These are phyloP conservation scores for Cadophora sp. DNA, from an alignment of 2,329 filamentous ascomycete genomes.

Conservation along the genomic window DNA sequence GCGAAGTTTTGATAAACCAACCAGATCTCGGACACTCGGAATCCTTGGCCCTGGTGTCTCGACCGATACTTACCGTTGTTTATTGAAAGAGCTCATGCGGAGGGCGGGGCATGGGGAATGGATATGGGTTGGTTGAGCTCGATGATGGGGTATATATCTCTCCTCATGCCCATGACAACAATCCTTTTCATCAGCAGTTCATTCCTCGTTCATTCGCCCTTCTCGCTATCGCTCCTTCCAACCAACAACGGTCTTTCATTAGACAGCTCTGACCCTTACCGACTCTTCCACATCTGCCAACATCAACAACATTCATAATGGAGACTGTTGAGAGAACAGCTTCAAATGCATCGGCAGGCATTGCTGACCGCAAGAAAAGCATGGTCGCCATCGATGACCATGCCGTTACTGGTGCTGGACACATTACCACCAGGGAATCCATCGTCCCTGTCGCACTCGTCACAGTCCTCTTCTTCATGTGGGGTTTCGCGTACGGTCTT, in stretches of 20 bases:
- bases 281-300: neutral
- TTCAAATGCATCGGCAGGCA: slow-evolving; percentile 7
- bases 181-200: slow-evolving; percentile 4
- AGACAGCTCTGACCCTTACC: neutral
- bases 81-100: slow-evolving; percentile 1
- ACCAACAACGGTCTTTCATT: neutral
- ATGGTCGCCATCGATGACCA: slow-evolving; percentile 57
- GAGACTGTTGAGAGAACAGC: slow-evolving; percentile 1
- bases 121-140: neutral
- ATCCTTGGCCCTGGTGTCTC: neutral
- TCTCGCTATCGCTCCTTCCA: neutral
- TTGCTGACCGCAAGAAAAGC: neutral
- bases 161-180: neutral
- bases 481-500: slow-evolving; percentile 89
- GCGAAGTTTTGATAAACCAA: neutral
- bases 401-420: slow-evolving; percentile 64
- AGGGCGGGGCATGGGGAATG: slow-evolving; percentile 17
- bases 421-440: slow-evolving; percentile 74
- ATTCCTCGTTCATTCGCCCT: neutral
- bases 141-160: slow-evolving; percentile 20
- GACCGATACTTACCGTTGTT: slow-evolving; percentile 13
- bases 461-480: slow-evolving; percentile 82
- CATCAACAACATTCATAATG: slow-evolving; percentile 1
- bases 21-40: neutral
- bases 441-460: slow-evolving; percentile 57